Evolutionary conservation across 2,329 filamentous ascomycete genomes (phyloP), one percentile per base, ranked within the genome.

Genomic region (Geosmithia flava): DNA sequence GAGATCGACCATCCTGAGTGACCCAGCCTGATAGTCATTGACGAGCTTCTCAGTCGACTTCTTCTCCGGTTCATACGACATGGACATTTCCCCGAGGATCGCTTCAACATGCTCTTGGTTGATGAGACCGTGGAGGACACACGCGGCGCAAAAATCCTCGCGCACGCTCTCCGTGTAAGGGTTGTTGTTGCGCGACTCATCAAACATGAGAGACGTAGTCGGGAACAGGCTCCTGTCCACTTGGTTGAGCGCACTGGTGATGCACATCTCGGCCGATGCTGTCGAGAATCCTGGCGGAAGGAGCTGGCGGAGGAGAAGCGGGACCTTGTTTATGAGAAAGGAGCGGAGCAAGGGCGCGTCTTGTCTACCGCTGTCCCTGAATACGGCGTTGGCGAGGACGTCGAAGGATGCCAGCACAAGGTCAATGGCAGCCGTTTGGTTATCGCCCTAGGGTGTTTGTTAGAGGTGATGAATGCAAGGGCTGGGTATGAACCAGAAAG

Each of bases 381-480:
- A 87, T 53, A 91, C 85, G 5, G 85, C 85, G 58, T 95, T 95
- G 37, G 89, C 86, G 16, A 98, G 71, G 5, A 94, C 76, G 56
- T 97, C 90, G 58, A 98, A 97, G 0, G 89, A 83, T 1, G 89
- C 87, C 10, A 91, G 76, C 42, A 97, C 85, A 2, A 97, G 72
- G 56, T 96, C 89, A 48, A 88, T 80, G 0, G 86, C 80, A 43
- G 88, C 81, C 13, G 78, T 75, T 62, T 91, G 85, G 42, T 85
- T 75, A 56, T 95, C 85, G 40, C 84, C 85, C 76, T 89, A 48
- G 4, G 17, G 30, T 7, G 7, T 39, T 1, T 27, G 47, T 56
- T 48, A 56, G 48, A n/a, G n/a, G 20, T 13, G 11, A 40, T 13
- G 11, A 20, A 46, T 33, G 23, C 6, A 11, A 50, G 23, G 5